Percentiles rank a stretch among this genome's conserved stretches.
Conservation (phyloP, 208 protist species). For the Acanthamoeba sp. region DNA sequence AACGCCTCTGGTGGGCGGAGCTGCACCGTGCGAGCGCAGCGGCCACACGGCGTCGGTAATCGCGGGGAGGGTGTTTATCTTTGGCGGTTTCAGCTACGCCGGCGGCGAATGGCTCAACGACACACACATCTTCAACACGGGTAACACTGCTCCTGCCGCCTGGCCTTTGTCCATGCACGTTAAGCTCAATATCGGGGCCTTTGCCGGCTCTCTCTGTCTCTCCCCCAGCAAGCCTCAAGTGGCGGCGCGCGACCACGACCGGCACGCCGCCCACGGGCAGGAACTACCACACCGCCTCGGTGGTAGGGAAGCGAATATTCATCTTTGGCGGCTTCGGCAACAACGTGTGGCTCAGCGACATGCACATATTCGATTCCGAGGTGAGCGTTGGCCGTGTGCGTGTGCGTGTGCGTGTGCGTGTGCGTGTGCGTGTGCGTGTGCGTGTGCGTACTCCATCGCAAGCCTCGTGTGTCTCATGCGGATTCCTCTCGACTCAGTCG, state of each 20-base stretch:
- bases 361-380: slow-evolving; percentile 58
- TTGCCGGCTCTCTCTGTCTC: not conserved
- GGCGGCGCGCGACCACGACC: not conserved
- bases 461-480: not conserved
- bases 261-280: not conserved
- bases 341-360: slow-evolving; percentile 56
- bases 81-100: slow-evolving; percentile 55
- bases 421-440: too few species aligned
- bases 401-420: too few species aligned
- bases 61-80: not conserved
- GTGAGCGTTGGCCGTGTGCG: too few species aligned
- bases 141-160: not conserved
- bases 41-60: slow-evolving; percentile 44
- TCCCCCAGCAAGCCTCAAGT: slow-evolving; percentile 17
- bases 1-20: slow-evolving; percentile 2
- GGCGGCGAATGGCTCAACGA: slow-evolving; percentile 51
- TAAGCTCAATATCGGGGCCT: too few species aligned
- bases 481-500: not conserved
- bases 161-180: too few species aligned
- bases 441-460: too few species aligned
- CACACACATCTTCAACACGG: slow-evolving; percentile 40
- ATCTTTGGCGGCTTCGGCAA: slow-evolving; percentile 69
- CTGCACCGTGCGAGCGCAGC: slow-evolving; percentile 14
- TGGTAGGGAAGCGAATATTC: slow-evolving; percentile 1
- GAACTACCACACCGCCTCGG: slow-evolving; percentile 10